Conservation (phyloP, 345 rosid species). For the Pistacia vera region DNA sequence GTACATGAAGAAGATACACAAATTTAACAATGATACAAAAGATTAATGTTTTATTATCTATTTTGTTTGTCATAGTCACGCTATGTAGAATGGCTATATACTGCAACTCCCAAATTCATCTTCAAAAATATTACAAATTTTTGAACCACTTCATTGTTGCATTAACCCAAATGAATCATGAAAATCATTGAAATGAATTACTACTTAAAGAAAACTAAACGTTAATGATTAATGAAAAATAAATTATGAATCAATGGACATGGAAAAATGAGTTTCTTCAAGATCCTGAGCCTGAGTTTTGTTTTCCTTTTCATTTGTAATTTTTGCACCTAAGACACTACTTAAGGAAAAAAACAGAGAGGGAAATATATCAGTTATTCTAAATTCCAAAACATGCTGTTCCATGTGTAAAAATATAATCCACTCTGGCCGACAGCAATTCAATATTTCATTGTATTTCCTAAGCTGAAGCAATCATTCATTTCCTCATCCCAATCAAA, state of each 20-base stretch:
- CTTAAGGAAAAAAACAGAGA: not conserved
- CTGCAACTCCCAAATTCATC: no score
- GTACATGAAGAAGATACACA: not conserved
- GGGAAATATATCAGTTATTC: not conserved
- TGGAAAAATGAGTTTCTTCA: no score
- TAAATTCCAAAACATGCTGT: not conserved
- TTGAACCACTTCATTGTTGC: no score
- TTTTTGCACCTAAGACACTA: no score
- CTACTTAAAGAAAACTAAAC: no score
- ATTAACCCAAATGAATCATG: no score
- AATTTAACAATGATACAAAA: not conserved
- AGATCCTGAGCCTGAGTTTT: no score
- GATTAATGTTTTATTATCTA: not conserved
- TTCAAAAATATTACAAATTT: no score
- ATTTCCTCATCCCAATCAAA: not conserved
- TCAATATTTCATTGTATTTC: not conserved
- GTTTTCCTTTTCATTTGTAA: not conserved
- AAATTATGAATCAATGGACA: no score
- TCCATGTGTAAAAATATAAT: not conserved
- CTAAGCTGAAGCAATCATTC: not conserved
- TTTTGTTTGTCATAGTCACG: not conserved
- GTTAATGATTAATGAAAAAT: no score
- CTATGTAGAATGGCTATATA: no score
- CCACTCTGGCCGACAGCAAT: not conserved
- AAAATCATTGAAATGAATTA: no score